Conservation (phyloP, 2,329 filamentous ascomycete genomes). For the Ciborinia camelliae region DNA sequence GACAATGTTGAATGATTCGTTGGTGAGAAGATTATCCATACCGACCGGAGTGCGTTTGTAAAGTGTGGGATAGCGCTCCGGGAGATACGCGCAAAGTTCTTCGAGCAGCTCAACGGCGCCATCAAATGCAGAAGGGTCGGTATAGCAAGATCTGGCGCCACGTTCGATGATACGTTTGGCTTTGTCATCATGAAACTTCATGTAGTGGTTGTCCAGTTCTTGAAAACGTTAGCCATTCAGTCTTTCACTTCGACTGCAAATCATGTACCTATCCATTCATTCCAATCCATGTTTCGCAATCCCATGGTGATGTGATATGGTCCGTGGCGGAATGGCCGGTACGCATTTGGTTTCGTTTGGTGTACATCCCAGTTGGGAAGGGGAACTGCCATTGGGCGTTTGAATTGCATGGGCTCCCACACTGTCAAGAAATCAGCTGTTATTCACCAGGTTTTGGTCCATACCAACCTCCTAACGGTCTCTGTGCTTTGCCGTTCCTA, state of each 20-base stretch:
- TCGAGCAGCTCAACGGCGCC: constrained; percentile 74
- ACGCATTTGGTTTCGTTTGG: constrained; percentile 36
- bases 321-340: constrained; percentile 37
- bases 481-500: constrained; percentile 30
- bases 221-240: constrained; percentile 21
- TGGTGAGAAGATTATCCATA: constrained; percentile 67
- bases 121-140: constrained; percentile 65
- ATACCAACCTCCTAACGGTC: constrained; percentile 32
- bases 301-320: constrained; percentile 39
- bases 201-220: constrained; percentile 78
- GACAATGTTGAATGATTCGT: constrained; percentile 67
- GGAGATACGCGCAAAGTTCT: constrained; percentile 68
- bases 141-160: constrained; percentile 63
- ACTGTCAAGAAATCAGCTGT: constrained; percentile 28
- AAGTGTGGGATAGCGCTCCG: constrained; percentile 69
- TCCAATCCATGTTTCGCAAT: constrained; percentile 38
- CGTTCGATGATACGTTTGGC: constrained; percentile 63
- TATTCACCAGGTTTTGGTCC: neutral
- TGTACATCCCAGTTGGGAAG: constrained; percentile 35
- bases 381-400: constrained; percentile 34
- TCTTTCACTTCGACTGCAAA: neutral
- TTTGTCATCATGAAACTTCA: constrained; percentile 70
- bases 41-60: constrained; percentile 62
- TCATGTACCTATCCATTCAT: constrained; percentile 38
- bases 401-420: constrained; percentile 37